Percentiles rank a stretch among this genome's conserved stretches.
Conservation (phyloP, 768 basidiomycete species). For the Holtermannia corniformis region DNA sequence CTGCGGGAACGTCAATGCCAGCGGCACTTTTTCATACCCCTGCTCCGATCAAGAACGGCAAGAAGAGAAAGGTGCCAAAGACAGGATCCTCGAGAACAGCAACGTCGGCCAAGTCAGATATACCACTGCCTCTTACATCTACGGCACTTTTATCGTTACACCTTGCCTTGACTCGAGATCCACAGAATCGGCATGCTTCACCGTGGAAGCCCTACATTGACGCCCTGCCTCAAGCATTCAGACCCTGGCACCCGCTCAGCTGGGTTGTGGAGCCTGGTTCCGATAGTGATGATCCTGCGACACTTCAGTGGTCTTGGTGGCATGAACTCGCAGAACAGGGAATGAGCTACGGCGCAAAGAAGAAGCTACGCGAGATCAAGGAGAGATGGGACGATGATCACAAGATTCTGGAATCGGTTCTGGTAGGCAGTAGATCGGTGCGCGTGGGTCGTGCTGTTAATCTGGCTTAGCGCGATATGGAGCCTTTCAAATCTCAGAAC, state of each 20-base stretch:
- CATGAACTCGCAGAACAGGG: slow-evolving; percentile 6
- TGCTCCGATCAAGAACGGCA: neutral
- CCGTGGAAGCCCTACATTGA: slow-evolving; percentile 53
- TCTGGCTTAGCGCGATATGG: slow-evolving; percentile 6
- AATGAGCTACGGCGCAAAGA: slow-evolving; percentile 10
- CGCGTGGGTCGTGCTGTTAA: neutral
- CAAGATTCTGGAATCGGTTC: slow-evolving; percentile 9
- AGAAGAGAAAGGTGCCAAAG: slow-evolving; percentile 6
- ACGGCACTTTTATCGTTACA: slow-evolving; percentile 73
- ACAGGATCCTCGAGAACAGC: neutral
- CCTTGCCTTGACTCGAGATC: slow-evolving; percentile 56
- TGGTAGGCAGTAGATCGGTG: slow-evolving; percentile 22
- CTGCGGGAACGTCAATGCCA: slow-evolving; percentile 49
- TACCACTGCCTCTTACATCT: slow-evolving; percentile 45
- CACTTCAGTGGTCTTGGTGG: slow-evolving; percentile 38
- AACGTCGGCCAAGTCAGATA: neutral
- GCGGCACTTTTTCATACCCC: slow-evolving; percentile 15
- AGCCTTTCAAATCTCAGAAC: slow-evolving; percentile 11
- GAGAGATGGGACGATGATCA: slow-evolving; percentile 30
- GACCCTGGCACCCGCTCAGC: slow-evolving; percentile 64
- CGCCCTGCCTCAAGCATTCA: slow-evolving; percentile 62
- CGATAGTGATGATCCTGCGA: slow-evolving; percentile 36
- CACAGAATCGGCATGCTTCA: slow-evolving; percentile 46
- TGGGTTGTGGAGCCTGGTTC: slow-evolving; percentile 45
- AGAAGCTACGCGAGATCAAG: slow-evolving; percentile 29